A percentile compares a stretch with the other conserved stretches of the same genome.
Conservation (phyloP, 116 monocot genomes). For the Dioscorea cayenensis region DNA sequence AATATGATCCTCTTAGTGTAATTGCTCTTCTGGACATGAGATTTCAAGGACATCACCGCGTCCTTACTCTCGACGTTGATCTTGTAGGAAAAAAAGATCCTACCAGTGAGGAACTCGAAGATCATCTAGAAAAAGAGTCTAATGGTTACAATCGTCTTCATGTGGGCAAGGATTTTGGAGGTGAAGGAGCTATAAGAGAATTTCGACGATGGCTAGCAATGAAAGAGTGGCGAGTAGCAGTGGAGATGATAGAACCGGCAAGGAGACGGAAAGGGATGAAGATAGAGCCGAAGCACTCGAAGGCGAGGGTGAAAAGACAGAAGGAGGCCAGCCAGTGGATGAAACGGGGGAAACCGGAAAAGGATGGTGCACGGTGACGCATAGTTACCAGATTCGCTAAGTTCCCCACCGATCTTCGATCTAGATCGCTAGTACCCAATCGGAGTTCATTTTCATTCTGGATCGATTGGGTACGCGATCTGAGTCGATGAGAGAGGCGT, state of each 20-base stretch:
- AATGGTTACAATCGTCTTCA: conserved; percentile 45
- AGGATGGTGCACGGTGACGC: conserved; percentile 15
- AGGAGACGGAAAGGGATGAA: conserved; percentile 13
- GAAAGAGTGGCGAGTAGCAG: conserved; percentile 9
- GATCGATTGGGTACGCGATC: no score
- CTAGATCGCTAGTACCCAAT: no score
- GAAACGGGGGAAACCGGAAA: conserved; percentile 17
- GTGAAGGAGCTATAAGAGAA: conserved; percentile 13
- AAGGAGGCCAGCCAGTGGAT: conserved; percentile 57
- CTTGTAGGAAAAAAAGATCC: conserved; percentile 67
- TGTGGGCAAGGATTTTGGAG: conserved; percentile 10
- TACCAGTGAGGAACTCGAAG: conserved; percentile 34
- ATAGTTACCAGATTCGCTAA: no score
- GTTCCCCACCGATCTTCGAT: no score
- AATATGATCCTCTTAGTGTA: conserved; percentile 60
- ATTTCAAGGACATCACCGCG: conserved; percentile 45
- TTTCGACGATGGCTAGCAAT: neutral
- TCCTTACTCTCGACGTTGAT: conserved; percentile 66
- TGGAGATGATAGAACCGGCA: conserved; percentile 3
- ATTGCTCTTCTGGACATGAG: conserved; percentile 53
- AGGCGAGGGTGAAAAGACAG: conserved; percentile 34
- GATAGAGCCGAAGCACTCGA: conserved; percentile 17
- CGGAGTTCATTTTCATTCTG: no score
- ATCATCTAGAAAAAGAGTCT: conserved; percentile 46
- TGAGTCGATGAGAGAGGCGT: no score